These are phyloP conservation scores for Sisymbrium altissimum DNA, from an alignment of 345 rosid species.

Conservation along the genomic window DNA sequence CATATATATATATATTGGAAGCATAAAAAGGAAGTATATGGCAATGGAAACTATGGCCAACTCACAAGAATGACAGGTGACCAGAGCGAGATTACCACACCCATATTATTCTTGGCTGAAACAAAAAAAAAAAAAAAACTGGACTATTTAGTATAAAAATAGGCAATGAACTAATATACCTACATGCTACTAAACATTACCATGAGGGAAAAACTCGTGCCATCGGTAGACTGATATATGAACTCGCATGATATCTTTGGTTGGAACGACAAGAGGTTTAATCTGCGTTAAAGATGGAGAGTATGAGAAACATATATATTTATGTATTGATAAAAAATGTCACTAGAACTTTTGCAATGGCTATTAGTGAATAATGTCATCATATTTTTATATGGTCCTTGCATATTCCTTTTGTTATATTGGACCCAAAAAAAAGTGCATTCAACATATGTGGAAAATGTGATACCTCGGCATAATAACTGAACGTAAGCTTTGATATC, in stretches of 20 bases:
- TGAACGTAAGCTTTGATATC: slow-evolving; percentile 53
- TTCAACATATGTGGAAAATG: neutral
- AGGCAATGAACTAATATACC: neutral
- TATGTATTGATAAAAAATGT: neutral
- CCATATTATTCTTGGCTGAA: slow-evolving; percentile 49
- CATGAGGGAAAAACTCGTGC: slow-evolving; percentile 63
- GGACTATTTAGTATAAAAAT: neutral
- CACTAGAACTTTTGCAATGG: neutral
- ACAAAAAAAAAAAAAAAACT: neutral
- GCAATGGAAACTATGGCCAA: slow-evolving; percentile 16
- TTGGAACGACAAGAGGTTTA: slow-evolving; percentile 54
- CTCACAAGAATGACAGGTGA: slow-evolving; percentile 61
- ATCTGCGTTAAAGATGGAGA: slow-evolving; percentile 39
- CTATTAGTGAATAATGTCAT: neutral
- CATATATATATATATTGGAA: neutral
- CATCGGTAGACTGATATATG: slow-evolving; percentile 38
- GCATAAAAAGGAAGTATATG: slow-evolving; percentile 10
- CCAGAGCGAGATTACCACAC: slow-evolving; percentile 51
- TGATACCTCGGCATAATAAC: slow-evolving; percentile 55
- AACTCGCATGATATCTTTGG: slow-evolving; percentile 45
- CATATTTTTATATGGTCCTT: neutral
- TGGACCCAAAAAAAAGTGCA: neutral
- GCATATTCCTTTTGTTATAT: neutral
- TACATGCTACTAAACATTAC: slow-evolving; percentile 28
- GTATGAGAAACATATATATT: slow-evolving; percentile 9